Base-by-base conservation (phyloP, 257 asterid genomes). In the Lantana camara region DNA sequence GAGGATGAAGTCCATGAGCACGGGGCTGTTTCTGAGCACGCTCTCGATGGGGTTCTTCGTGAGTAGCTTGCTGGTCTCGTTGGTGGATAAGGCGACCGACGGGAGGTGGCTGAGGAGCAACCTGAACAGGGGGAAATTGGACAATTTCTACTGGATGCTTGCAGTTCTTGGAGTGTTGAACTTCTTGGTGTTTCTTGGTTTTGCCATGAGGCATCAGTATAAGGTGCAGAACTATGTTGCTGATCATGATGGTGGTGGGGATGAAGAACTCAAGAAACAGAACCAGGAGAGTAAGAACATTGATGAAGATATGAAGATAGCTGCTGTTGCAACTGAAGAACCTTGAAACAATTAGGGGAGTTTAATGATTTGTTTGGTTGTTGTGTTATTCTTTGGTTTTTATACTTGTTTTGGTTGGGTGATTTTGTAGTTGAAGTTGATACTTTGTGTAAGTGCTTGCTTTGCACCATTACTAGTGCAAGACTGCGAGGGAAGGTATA, bases 1-100 rank as follows among this genome's bases (percentile, higher is more conserved):
- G 73, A 72, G 88, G 78, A 88, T 88, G 98, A 91, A 88, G 72
- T 88, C 96, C 0, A 84, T 91, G 95, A 91, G 98, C 73, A 91
- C 95, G 0, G 98, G 96, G 6, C 61, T 91, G n/a, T 91, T 91
- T 19, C 76, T 91, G 9, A 81, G 89, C 79, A 79, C 96, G 5
- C 83, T 91, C 3, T 80, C 96, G 8, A 86, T 88, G 91, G 96
- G 98, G 3, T 90, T 68, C 40, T 91, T 90, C 10, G 77, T 88
- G 0, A 88, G 96, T 17, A 90, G 97, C 29, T 40, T 90, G 83
- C 67, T 90, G 21, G 97, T 90, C 14, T 73, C 86, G 11, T 35
- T 88, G 69, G 85, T 85, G 0, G 83, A 79, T 45, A 67, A 69
- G 64, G 86, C 38, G 32, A 82, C 92, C 5, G 56, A 70, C 0